Evolutionary conservation across 495 filamentous ascomycete genomes (phyloP), one percentile per base, ranked within the genome.

Genomic region (Tetracladium setigerum): DNA sequence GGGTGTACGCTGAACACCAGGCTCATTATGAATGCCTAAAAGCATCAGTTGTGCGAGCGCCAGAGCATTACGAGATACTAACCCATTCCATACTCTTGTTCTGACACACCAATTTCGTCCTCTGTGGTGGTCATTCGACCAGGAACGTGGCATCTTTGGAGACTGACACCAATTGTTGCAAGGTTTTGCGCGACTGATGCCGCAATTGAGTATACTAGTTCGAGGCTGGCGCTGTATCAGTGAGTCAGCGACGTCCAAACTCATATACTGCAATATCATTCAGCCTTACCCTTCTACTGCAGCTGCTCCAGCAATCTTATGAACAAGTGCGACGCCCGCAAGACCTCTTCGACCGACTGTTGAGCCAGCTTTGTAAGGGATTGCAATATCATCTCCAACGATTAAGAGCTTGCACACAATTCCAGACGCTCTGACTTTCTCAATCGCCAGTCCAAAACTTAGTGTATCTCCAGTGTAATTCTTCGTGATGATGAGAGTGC

Each of bases 21-120:
- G 78, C 66, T 96, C 90, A 60, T 96, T 96, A 63, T 96, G 90
- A 60, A 95, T 95, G 12, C 90, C 90, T 90, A 95, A 95, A 53
- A 96, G 73, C 69, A 95, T 91, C 15, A 92, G 79, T 68, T 95
- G 82, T 31, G 78, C 81, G 1, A 71, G 60, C n/a, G n/a, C n/a
- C n/a, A n/a, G n/a, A n/a, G n/a, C n/a, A n/a, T n/a, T n/a, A n/a
- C n/a, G n/a, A n/a, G n/a, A n/a, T n/a, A n/a, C n/a, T n/a, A n/a
- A n/a, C n/a, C n/a, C n/a, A n/a, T n/a, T n/a, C n/a, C n/a, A n/a
- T n/a, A n/a, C n/a, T n/a, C n/a, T n/a, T n/a, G n/a, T n/a, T n/a
- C n/a, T n/a, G n/a, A n/a, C n/a, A n/a, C n/a, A n/a, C n/a, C n/a
- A n/a, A n/a, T n/a, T n/a, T 79, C 82, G n/a, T 64, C 67, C 16